phyloP scores from a whole-genome alignment of 2,329 filamentous ascomycete genomes.

The Zasmidium cellare region DNA sequence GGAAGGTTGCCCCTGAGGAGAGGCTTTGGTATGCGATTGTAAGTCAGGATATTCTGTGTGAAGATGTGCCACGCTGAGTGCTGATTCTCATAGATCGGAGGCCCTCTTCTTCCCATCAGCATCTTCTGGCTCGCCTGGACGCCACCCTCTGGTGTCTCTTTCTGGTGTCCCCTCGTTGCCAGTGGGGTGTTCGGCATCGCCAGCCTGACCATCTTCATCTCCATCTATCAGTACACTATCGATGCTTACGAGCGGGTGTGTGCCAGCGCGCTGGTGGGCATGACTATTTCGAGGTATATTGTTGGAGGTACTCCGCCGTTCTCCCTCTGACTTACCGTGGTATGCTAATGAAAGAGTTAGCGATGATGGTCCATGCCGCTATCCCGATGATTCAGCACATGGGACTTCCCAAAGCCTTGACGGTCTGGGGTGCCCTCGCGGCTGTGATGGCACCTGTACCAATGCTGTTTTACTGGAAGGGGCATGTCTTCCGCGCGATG shows the following conservation, averaged over 20 bases:
- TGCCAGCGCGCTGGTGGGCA: conserved; percentile 47
- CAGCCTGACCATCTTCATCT: conserved; percentile 51
- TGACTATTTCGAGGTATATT: conserved; percentile 41
- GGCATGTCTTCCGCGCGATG: not conserved
- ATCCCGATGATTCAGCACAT: conserved; percentile 5
- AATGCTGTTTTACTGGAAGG: not conserved
- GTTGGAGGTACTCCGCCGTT: not conserved
- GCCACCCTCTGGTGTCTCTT: conserved; percentile 40
- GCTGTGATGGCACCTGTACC: not conserved
- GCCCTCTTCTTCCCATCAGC: conserved; percentile 37
- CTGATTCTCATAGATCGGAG: conserved; percentile 17
- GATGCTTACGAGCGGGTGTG: conserved; percentile 56
- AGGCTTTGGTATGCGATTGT: not conserved
- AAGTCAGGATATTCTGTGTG: too few relatives aligned
- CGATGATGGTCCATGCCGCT: conserved; percentile 2
- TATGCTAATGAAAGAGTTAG: not conserved
- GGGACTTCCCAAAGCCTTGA: not conserved
- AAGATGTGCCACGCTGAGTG: too few relatives aligned
- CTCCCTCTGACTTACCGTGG: not conserved
- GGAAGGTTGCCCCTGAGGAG: not conserved
- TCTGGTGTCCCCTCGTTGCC: conserved; percentile 53
- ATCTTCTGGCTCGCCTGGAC: conserved; percentile 56
- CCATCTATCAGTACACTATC: conserved; percentile 58
- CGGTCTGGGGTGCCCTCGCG: not conserved
- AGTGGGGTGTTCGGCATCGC: conserved; percentile 54